Evolutionary conservation across 108 stramenopile species (phyloP).

Genomic region (Nitzschia inconspicua): DNA sequence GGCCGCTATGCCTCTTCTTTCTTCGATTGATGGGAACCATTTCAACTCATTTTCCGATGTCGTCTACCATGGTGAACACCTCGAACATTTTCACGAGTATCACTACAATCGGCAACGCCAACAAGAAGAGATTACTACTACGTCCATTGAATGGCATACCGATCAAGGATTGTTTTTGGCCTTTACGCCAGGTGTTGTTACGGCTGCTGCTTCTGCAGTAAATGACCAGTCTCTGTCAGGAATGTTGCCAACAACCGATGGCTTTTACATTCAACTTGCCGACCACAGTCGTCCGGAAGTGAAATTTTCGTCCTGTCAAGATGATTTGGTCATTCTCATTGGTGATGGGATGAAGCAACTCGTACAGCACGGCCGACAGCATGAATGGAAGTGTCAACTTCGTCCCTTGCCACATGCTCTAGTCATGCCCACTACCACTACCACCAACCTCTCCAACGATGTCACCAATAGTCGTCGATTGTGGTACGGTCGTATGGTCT

Average conservation of each 20-base stretch:
- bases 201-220: background rate
- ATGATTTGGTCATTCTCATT: slow-evolving; percentile 74
- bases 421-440: slow-evolving; percentile 13
- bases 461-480: slow-evolving; percentile 35
- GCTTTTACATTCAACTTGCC: slow-evolving; percentile 45
- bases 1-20: too few species aligned
- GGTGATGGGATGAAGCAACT: slow-evolving; percentile 85
- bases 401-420: slow-evolving; percentile 71
- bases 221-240: slow-evolving; percentile 30
- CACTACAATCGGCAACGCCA: background rate
- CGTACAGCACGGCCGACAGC: slow-evolving; percentile 4
- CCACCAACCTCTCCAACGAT: background rate
- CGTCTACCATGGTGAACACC: slow-evolving; percentile 57
- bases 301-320: slow-evolving; percentile 40
- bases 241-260: background rate
- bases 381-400: slow-evolving; percentile 39
- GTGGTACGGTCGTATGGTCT: slow-evolving; percentile 87
- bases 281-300: too few species aligned
- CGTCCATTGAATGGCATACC: slow-evolving; percentile 71
- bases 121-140: too few species aligned
- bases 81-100: slow-evolving; percentile 88
- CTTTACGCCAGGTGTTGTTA: slow-evolving; percentile 64
- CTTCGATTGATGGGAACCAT: too few species aligned
- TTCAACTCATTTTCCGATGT: too few species aligned
- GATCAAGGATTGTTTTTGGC: slow-evolving; percentile 82